Evolutionary conservation across 768 basidiomycete genomes (phyloP).

Genomic region (Porpolomopsis calyptriformis): DNA sequence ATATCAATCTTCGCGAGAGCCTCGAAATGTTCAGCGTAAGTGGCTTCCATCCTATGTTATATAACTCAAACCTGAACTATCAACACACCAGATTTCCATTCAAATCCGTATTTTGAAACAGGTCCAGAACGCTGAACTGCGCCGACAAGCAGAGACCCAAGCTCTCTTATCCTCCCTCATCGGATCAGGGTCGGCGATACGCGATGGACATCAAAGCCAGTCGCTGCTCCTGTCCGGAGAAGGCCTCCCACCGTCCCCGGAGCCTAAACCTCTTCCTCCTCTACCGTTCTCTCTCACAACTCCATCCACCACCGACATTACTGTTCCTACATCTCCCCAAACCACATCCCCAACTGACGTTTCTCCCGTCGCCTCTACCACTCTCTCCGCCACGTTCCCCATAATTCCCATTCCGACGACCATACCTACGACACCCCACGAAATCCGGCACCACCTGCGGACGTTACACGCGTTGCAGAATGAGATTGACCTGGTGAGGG

Average conservation of each 20-base stretch:
- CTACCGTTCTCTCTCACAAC: not conserved
- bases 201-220: constrained; percentile 4
- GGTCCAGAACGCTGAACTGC: constrained; percentile 30
- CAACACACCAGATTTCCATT: constrained; percentile 27
- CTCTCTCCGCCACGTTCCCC: not conserved
- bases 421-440: constrained; percentile 3
- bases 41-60: constrained; percentile 9
- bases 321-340: constrained; percentile 1
- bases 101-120: constrained; percentile 46
- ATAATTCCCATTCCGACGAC: not conserved
- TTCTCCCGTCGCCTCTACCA: not conserved
- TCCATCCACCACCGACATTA: constrained; percentile 1
- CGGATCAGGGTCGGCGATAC: constrained; percentile 4
- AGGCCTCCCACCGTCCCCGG: too few species aligned
- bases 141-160: constrained; percentile 23
- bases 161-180: constrained; percentile 25
- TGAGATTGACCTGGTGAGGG: constrained; percentile 37
- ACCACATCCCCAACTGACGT: not conserved
- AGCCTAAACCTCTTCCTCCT: constrained; percentile 5
- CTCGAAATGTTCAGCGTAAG: constrained; percentile 40
- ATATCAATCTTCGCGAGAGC: constrained; percentile 43
- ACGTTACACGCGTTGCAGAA: constrained; percentile 29
- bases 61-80: constrained; percentile 7
- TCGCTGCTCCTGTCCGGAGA: constrained; percentile 8
- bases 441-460: constrained; percentile 17